Evolutionary conservation across 139 green algal species (phyloP), one percentile per base, ranked within the genome.

Genomic region (Chlorella sp.): DNA sequence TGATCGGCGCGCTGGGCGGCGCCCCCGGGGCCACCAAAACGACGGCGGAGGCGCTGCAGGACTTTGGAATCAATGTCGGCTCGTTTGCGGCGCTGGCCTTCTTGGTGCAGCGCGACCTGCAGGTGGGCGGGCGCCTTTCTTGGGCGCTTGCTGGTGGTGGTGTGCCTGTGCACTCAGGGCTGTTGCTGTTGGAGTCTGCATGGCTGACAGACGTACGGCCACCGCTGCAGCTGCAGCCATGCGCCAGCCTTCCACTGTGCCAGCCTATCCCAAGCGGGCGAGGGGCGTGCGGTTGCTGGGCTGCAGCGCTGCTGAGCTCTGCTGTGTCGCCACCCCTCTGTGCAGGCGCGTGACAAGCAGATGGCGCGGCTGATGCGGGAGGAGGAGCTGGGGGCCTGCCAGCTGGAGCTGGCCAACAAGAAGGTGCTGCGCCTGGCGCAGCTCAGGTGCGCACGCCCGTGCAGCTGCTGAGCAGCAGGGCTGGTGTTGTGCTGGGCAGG

Each of bases 1-100:
- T 98, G 3, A 89, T 93, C 1, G 94, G 88, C 0, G 89, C 93
- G 3, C 80, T 96, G 34, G 91, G 64, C 3, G 87, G 91, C 0
- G 94, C 92, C 4, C 87, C 72, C 18, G 83, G 83, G 55, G 93
- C 93, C 0, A 82, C 60, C 57, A 85, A 96, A 78, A 74, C 81
- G 9, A 69, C 91, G 11, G 84, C 90, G 4, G 90, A 96, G 2
- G 91, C 93, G 30, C 41, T 86, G 3, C 82, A 90, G 62, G 94
- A 95, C 81, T 65, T 97, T 2, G 92, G 25, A n/a, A 94, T 97
- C 65, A 91, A 98, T 83, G n/a, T 93, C 1, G 91, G 62, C 5
- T 91, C 87, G 0, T 74, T 93, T 5, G 72, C 26, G 3, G 15
- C 92, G 1, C 95, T 89, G 44, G 87, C 44, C 0, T 95, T 87